Percentiles rank a stretch among this genome's conserved stretches.
Conservation (phyloP, 225 moss, liverwort and hornwort genomes). For the Pseudoscleropodium purum region DNA sequence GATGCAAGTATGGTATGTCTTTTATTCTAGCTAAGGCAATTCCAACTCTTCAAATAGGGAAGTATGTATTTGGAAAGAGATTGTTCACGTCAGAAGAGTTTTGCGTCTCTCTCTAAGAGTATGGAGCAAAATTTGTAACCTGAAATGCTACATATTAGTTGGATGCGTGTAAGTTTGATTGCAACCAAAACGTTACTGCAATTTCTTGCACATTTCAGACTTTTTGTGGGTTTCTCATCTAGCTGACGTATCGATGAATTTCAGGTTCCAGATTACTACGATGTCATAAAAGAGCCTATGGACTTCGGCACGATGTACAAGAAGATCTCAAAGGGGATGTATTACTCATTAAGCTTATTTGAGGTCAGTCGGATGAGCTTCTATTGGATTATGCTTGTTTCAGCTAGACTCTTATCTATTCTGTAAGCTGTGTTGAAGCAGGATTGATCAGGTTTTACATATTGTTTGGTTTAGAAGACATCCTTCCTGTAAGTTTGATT, state of each 20-base stretch:
- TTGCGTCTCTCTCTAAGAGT: neutral
- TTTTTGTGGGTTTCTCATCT: neutral
- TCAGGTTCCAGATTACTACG: constrained; percentile 99
- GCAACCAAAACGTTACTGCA: neutral
- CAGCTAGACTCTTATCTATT: neutral
- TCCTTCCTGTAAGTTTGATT: neutral
- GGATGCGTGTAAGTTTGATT: neutral
- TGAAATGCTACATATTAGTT: neutral
- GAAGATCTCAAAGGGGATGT: constrained; percentile 70
- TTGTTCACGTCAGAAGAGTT: neutral
- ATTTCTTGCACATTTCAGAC: neutral
- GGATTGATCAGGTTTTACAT: neutral
- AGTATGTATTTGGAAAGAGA: neutral
- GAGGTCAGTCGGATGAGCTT: constrained; percentile 46
- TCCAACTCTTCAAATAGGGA: neutral
- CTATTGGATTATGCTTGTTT: neutral
- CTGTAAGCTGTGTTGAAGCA: neutral
- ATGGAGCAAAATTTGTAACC: neutral
- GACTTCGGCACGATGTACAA: constrained; percentile 98
- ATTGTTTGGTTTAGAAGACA: neutral
- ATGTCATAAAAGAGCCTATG: constrained; percentile 99
- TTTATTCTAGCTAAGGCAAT: neutral
- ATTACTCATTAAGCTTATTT: constrained; percentile 46
- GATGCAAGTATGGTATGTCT: constrained; percentile 66
- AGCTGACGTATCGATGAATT: neutral